Evolutionary conservation across 352 stramenopile genomes (phyloP).

Genomic region (Globisporangium recalcitrans): DNA sequence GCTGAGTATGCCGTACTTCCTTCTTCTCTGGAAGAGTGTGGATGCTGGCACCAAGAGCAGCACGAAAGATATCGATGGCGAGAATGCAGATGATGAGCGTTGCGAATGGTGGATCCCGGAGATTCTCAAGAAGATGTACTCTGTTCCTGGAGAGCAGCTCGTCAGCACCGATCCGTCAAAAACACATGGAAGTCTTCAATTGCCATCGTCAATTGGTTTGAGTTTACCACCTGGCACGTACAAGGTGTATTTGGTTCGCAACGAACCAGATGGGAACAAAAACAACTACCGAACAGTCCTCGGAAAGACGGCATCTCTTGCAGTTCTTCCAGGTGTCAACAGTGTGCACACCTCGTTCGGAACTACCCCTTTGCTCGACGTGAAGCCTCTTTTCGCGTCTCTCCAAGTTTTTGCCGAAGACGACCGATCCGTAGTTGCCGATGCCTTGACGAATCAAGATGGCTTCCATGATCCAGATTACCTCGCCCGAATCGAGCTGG

Average conservation of each 20-base stretch:
- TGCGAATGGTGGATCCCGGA: constrained; percentile 44
- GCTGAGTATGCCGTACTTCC: constrained; percentile 36
- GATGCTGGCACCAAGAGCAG: constrained; percentile 5
- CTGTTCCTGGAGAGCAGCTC: constrained; percentile 13
- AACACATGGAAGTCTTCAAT: constrained; percentile 15
- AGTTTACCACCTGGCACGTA: constrained; percentile 43
- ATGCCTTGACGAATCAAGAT: constrained; percentile 17
- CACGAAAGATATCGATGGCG: no score
- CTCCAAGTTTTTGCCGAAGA: constrained; percentile 29
- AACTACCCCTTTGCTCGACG: constrained; percentile 49
- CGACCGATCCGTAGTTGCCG: constrained; percentile 18
- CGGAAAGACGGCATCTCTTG: constrained; percentile 22
- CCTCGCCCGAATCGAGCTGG: constrained; percentile 16
- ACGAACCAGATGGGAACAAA: constrained; percentile 18
- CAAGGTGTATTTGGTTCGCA: constrained; percentile 40
- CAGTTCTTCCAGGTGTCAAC: constrained; percentile 41
- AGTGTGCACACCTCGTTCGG: constrained; percentile 53
- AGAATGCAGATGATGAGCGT: background rate
- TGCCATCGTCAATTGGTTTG: constrained; percentile 38
- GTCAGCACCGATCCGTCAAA: constrained; percentile 21
- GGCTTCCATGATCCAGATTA: constrained; percentile 26
- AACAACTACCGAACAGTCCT: constrained; percentile 31
- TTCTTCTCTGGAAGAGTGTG: constrained; percentile 31
- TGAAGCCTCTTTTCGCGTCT: constrained; percentile 35
- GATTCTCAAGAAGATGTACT: constrained; percentile 26